Conservation (phyloP, 441 rosid genomes). For the Corymbia citriodora region DNA sequence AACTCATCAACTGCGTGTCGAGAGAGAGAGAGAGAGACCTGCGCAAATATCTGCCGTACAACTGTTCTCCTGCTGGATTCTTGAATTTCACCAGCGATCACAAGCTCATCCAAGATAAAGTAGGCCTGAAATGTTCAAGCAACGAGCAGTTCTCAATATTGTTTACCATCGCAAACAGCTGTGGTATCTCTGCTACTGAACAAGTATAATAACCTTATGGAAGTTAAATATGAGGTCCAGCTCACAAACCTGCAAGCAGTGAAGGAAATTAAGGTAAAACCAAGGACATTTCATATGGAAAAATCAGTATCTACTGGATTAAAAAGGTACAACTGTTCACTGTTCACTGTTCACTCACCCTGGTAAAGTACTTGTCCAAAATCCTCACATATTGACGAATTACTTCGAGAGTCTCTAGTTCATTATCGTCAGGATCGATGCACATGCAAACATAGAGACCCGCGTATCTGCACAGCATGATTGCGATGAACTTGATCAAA, state of each 20-base stretch:
- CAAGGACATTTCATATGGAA: neutral
- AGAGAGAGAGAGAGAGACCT: constrained; percentile 22
- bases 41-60: constrained; percentile 67
- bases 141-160: neutral
- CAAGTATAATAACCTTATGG: constrained; percentile 39
- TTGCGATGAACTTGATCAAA: neutral
- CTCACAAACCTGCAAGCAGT: constrained; percentile 51
- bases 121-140: constrained; percentile 42
- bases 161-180: neutral
- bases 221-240: constrained; percentile 68
- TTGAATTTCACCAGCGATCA: constrained; percentile 96
- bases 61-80: constrained; percentile 91
- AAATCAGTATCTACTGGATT: neutral
- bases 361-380: constrained; percentile 89
- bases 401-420: constrained; percentile 71
- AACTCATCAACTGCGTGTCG: neutral
- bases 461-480: constrained; percentile 54
- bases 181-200: neutral
- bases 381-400: constrained; percentile 92
- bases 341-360: constrained; percentile 37
- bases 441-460: constrained; percentile 98
- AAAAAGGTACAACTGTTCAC: neutral
- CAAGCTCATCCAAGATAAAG: constrained; percentile 67
- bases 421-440: constrained; percentile 84
- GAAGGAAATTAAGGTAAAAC: neutral